A percentile compares a stretch with the other conserved stretches of the same genome.
These are phyloP conservation scores for Ogataea paraovalis DNA, from an alignment of 805 yeast genomes.

Conservation along the genomic window DNA sequence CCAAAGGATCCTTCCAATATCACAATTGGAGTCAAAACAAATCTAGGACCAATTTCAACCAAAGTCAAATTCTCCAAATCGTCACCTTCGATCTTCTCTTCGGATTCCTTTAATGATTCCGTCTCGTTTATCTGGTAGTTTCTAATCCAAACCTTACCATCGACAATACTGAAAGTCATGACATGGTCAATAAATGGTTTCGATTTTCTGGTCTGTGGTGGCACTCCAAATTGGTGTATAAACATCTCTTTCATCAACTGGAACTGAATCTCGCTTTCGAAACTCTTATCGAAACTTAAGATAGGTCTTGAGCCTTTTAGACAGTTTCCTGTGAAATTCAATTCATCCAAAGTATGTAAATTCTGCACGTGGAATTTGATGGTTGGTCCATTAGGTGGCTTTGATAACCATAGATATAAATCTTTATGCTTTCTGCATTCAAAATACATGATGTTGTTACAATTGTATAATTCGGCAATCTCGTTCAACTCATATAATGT, in stretches of 20 bases:
- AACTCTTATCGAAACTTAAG: conserved; percentile 79
- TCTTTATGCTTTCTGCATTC: conserved; percentile 97
- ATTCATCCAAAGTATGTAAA: conserved; percentile 91
- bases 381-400: conserved; percentile 98
- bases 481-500: conserved; percentile 86
- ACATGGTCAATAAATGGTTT: conserved; percentile 97
- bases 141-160: conserved; percentile 92
- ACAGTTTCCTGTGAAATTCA: conserved; percentile 95
- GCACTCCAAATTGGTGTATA: conserved; percentile 86
- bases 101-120: conserved; percentile 51
- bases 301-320: conserved; percentile 93
- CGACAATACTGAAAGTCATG: conserved; percentile 87
- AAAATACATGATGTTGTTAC: conserved; percentile 90
- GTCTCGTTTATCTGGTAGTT: conserved; percentile 82
- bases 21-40: conserved; percentile 87
- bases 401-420: conserved; percentile 89
- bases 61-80: conserved; percentile 61
- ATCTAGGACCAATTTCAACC: conserved; percentile 95
- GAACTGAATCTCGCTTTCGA: conserved; percentile 62
- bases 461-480: conserved; percentile 93
- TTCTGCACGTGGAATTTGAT: conserved; percentile 90
- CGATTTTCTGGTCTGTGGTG: conserved; percentile 85
- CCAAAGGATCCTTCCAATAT: conserved; percentile 95
- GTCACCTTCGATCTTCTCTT: conserved; percentile 21
- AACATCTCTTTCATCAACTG: conserved; percentile 79